Base-by-base conservation (phyloP, 2,329 filamentous ascomycete genomes). In the Endocalyx cinctus region DNA sequence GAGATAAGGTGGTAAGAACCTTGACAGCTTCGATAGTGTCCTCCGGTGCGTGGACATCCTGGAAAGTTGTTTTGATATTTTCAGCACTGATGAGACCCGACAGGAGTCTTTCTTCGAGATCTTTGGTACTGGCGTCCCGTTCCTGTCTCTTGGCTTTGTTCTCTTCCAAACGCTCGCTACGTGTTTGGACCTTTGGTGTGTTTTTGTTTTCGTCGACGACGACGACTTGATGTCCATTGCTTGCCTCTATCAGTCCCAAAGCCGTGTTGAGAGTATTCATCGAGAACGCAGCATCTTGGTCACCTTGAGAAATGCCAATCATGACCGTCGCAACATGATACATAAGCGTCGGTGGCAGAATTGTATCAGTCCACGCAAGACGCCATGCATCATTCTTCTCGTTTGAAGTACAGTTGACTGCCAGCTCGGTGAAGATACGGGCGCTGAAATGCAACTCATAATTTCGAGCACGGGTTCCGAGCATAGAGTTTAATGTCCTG, bases 1-100 rank as follows among this genome's bases (percentile, higher is more conserved):
- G 70, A 1, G 89, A 92, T 13, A 98, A 69, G 1, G 86, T 87
- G 0, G 92, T 98, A 31, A 97, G 72, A 5, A 87, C 87, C 56
- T 90, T 88, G 34, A 98, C 71, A 1, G 89, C 84, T 15, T 92
- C 86, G 18, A 94, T 84, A 3, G 87, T 95, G 39, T 89, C 87
- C 1, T 72, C 62, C 0, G 88, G 80, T 2, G 83, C 87, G 49
- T 94, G 87, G 14, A 98, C 84, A 55, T 95, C 85, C 16, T 77
- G 71, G 54, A 97, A 98, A 0, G 87, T 94, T 0, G 86, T 94
- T 41, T 80, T 80, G 45, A 98, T 87, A 49, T 84, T 84, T 29
- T 81, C 71, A 6, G 86, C 78, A 52, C 95, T 79, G 22, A 95
- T 79, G 4, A 97, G 82, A 8, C 90, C 88, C 4, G 77, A 74